Percentiles rank a stretch among this genome's conserved stretches.
Conservation (phyloP, 1,284 basidiomycete genomes). For the Malassezia psittaci region DNA sequence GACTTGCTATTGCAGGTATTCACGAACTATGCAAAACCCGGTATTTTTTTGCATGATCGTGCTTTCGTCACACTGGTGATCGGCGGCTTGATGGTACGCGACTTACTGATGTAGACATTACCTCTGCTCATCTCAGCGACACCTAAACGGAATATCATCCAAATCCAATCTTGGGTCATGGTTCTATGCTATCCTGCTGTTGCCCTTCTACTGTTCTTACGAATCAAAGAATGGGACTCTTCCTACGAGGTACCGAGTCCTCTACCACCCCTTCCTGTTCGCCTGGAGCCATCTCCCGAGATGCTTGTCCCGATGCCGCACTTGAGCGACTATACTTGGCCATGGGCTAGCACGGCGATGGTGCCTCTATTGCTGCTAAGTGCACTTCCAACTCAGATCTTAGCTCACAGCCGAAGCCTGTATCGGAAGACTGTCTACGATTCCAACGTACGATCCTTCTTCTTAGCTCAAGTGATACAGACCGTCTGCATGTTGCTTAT, state of each 20-base stretch:
- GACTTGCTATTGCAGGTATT: constrained; percentile 41
- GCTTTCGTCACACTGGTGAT: constrained; percentile 39
- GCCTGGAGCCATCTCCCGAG: background rate
- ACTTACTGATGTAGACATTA: constrained; percentile 11
- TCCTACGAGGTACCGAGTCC: background rate
- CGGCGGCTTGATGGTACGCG: constrained; percentile 23
- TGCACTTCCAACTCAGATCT: constrained; percentile 39
- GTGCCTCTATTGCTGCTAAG: constrained; percentile 40
- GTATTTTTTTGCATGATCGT: constrained; percentile 35
- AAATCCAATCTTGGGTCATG: constrained; percentile 32
- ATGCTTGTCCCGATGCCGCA: background rate
- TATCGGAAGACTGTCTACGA: constrained; percentile 31
- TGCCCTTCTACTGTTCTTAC: constrained; percentile 25
- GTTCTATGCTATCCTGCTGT: constrained; percentile 34
- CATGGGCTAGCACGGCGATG: constrained; percentile 42
- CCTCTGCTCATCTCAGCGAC: constrained; percentile 41
- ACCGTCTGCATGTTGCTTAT: constrained; percentile 26
- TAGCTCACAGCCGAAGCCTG: constrained; percentile 41
- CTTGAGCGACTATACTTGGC: constrained; percentile 6
- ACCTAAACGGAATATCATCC: constrained; percentile 41
- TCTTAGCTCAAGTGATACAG: constrained; percentile 35
- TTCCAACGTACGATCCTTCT: constrained; percentile 39
- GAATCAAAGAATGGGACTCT: constrained; percentile 20
- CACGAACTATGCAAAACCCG: constrained; percentile 35
- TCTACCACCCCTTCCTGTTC: background rate